Evolutionary conservation across 2,329 filamentous ascomycete genomes (phyloP), one percentile per base, ranked within the genome.

Genomic region (Colletotrichum falcatum): DNA sequence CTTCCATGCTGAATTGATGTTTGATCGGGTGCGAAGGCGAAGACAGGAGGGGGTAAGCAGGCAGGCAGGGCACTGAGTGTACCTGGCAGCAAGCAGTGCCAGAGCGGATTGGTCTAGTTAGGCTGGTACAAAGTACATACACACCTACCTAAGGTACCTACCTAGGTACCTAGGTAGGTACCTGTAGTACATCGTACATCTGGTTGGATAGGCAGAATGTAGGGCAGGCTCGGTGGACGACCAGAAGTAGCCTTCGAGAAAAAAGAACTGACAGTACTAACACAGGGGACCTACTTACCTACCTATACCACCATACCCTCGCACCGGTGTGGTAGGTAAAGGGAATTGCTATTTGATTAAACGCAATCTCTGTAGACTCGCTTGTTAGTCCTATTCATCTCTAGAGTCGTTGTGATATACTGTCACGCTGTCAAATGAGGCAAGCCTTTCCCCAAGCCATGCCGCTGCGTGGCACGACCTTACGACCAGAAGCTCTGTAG

Each of bases 401-500:
- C 46, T 30, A 28, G 23, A 42, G 66, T 35, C 61, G 46, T 42
- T 8, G 9, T 35, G 16, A 53, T 51, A 14, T 42, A 18, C 18
- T 42, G 23, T 26, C 30, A 30, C 53, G 44, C 37, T 39, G 23
- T 42, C 30, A 23, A 26, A 30, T 26, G 46, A 65, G 54, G 48
- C 66, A 66, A 9, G n/a, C 68, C 62, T 39, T 16, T 39, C 14
- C 37, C 37, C 35, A 9, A 11, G 9, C 11, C 35, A 37, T 37
- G 35, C 35, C 35, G 30, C 7, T 33, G 3, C 30, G 3, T 4
- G 30, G 30, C 30, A 3, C 30, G 8, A 28, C 54, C 48, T 14
- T 44, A 39, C 49, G 62, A 46, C 35, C 55, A 54, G 35, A 54
- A 61, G 54, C 60, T 61, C 66, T 70, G 55, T 63, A 70, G 44